Base-by-base conservation (phyloP, 805 yeast genomes). In the Sungouiozyma ichnusensis region DNA sequence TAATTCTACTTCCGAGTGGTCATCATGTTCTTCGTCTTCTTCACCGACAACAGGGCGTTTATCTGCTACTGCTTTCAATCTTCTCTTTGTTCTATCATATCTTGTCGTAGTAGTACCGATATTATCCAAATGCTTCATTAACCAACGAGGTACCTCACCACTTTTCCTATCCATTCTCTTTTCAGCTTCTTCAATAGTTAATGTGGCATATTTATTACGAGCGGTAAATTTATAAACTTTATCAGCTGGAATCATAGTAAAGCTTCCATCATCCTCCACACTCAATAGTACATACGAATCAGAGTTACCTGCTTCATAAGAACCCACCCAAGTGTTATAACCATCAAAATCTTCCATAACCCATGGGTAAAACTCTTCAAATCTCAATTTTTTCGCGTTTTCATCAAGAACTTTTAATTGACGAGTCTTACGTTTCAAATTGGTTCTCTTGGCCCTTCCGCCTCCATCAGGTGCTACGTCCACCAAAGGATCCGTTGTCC, bases 331-430 rank as follows among this genome's bases (percentile, higher is more conserved):
- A 0, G 94, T 90, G 58, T 92, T 90, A 46, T 76, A 73, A 37
- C 95, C 95, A 55, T 87, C 96, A 60, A 84, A 90, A 64, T 92
- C 98, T 65, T 92, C 98, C 71, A 92, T 68, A 15, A 92, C 95
- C 98, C 98, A 92, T 0, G 98, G 98, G 54, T 85, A 90, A 60
- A 81, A 85, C 64, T 92, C 98, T 65, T 92, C 98, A 58, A 90
- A 92, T 57, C 97, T 72, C 48, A 92, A 68, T 56, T 78, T 81
- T 48, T 90, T 74, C 46, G 85, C 88, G 7, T 76, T 76, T 52
- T 88, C 97, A 55, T 86, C 86, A 58, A 85, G 77, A 20, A 81
- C 74, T 51, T 74, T 79, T 16, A 86, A 76, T 61, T 88, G 95
- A 53, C 88, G 75, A 2, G 97, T 87, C 59, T 87, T 87, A 49